phyloP scores from a whole-genome alignment of 1,139 yeast species.

The Debaryomycetaceae sp. region DNA sequence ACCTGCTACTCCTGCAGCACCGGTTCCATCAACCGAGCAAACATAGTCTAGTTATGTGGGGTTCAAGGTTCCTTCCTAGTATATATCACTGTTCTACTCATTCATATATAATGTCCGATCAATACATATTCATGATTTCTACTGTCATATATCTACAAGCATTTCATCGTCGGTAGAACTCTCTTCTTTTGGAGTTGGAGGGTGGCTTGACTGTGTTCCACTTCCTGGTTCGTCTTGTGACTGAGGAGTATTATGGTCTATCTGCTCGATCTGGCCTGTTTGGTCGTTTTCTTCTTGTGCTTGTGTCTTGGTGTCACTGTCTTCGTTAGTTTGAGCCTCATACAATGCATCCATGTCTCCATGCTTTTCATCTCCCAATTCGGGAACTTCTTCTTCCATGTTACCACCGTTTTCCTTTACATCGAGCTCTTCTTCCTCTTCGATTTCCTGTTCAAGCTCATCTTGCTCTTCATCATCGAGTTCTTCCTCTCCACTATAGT shows the following conservation, averaged over 20 bases:
- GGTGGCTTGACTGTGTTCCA: too few species aligned
- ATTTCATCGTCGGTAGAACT: background rate
- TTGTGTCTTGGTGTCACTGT: constrained; percentile 3
- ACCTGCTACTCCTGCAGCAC: constrained; percentile 1
- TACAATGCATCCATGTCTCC: constrained; percentile 6
- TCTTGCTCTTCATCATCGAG: constrained; percentile 10
- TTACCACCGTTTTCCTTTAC: constrained; percentile 9
- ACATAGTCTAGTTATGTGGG: background rate
- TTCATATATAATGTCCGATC: background rate
- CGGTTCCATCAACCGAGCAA: background rate
- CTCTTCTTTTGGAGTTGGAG: background rate
- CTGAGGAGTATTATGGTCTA: background rate
- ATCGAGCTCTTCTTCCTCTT: constrained; percentile 11
- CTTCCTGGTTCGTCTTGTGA: background rate
- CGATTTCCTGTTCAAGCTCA: constrained; percentile 8
- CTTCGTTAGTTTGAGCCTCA: constrained; percentile 3
- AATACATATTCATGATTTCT: background rate
- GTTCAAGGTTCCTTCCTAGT: background rate
- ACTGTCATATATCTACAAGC: background rate
- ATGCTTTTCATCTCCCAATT: constrained; percentile 7
- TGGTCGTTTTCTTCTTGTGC: constrained; percentile 8
- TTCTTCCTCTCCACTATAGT: constrained; percentile 11
- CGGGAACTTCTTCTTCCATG: constrained; percentile 10
- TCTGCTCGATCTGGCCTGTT: constrained; percentile 4
- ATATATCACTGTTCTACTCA: constrained; percentile 1